These are phyloP conservation scores for Sugiyamaella xylanicola DNA, from an alignment of 1,139 yeast genomes.

Conservation along the genomic window DNA sequence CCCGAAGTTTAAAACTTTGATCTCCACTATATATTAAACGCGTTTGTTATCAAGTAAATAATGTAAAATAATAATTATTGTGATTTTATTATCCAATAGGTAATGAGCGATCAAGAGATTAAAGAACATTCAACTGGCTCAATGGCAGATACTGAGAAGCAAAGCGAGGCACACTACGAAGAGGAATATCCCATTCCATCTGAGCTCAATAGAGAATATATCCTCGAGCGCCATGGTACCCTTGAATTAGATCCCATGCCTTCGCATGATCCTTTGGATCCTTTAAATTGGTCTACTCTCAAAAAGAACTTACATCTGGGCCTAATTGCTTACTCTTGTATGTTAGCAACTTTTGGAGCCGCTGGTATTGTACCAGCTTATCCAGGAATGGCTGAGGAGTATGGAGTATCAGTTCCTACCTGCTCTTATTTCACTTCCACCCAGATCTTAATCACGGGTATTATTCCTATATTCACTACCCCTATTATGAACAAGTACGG, in stretches of 20 bases:
- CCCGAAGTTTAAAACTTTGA: background rate
- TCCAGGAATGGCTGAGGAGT: conserved; percentile 25
- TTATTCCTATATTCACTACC: conserved; percentile 27
- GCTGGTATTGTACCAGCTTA: conserved; percentile 31
- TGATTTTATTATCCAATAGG: too few species aligned
- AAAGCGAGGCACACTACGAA: conserved; percentile 3
- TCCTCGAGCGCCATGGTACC: conserved; percentile 29
- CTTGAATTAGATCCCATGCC: conserved; percentile 31
- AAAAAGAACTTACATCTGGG: conserved; percentile 25
- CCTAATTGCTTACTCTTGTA: conserved; percentile 26
- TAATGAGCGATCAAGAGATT: background rate
- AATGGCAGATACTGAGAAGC: background rate
- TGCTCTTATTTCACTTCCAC: conserved; percentile 28
- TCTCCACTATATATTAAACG: background rate
- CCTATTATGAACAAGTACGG: conserved; percentile 29
- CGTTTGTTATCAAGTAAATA: background rate
- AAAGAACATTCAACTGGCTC: background rate
- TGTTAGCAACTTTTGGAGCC: conserved; percentile 28
- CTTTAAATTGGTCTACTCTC: conserved; percentile 27
- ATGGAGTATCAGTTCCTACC: conserved; percentile 23
- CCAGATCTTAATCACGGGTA: conserved; percentile 28
- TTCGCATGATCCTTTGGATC: conserved; percentile 25
- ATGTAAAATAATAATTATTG: too few species aligned
- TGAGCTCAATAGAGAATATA: conserved; percentile 16
- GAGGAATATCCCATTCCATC: conserved; percentile 11